These are phyloP conservation scores for Byssothecium circinans DNA, from an alignment of 2,329 filamentous ascomycete genomes.

Conservation along the genomic window DNA sequence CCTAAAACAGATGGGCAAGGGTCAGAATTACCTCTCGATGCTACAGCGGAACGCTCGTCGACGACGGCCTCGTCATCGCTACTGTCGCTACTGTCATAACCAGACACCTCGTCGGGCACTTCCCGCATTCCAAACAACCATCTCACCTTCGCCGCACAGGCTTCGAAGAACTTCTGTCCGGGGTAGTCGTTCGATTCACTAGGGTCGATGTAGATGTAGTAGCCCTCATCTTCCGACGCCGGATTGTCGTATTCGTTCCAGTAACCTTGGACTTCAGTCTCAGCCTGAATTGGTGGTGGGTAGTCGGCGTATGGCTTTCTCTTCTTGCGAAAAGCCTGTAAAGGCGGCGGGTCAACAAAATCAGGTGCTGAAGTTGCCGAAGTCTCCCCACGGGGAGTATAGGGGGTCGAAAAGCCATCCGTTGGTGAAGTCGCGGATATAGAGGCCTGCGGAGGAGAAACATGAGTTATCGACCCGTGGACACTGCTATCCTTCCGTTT, in stretches of 20 bases:
- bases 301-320: conserved; percentile 33
- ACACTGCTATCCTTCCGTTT: conserved; percentile 29
- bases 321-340: conserved; percentile 50
- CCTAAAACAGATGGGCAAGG: background rate
- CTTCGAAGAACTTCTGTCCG: conserved; percentile 63
- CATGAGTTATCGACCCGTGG: conserved; percentile 22
- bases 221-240: conserved; percentile 62
- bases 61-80: conserved; percentile 55
- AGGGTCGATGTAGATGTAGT: conserved; percentile 77
- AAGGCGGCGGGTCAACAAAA: conserved; percentile 42
- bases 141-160: conserved; percentile 25
- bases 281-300: conserved; percentile 21
- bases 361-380: conserved; percentile 40
- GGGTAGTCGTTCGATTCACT: conserved; percentile 63
- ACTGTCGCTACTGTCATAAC: conserved; percentile 44
- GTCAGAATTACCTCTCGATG: conserved; percentile 24
- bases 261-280: conserved; percentile 52
- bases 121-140: conserved; percentile 27
- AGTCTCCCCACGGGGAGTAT: conserved; percentile 33
- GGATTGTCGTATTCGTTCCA: conserved; percentile 90
- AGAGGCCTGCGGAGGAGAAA: conserved; percentile 38
- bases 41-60: conserved; percentile 38
- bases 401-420: conserved; percentile 38
- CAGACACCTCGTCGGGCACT: conserved; percentile 24
- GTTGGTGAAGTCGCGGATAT: conserved; percentile 43